Conservation (phyloP, 2,329 filamentous ascomycete species). For the Penicillium sp. region DNA sequence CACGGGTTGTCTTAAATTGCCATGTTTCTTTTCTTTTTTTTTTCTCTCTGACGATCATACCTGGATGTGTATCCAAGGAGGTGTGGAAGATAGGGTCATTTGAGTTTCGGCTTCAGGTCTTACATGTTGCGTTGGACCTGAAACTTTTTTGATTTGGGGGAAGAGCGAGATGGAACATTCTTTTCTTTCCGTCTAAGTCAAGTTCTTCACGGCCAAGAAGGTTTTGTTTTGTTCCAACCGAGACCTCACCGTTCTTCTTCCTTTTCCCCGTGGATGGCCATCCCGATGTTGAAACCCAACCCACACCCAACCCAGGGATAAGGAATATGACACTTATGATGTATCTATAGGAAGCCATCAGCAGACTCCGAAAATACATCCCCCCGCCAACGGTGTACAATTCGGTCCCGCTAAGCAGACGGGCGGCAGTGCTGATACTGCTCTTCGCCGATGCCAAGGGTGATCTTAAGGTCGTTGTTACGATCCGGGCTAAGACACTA, state of each 20-base stretch:
- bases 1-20: neutral
- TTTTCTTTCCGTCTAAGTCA: neutral
- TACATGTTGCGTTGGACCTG: neutral
- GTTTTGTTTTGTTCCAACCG: neutral
- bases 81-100: neutral
- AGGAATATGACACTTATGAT: neutral
- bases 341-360: constrained; percentile 49
- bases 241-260: neutral
- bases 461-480: constrained; percentile 67
- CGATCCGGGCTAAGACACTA: constrained; percentile 58
- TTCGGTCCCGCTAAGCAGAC: constrained; percentile 58
- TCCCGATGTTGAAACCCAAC: constrained; percentile 20
- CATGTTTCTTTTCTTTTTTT: neutral
- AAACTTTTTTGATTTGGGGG: neutral
- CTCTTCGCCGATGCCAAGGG: constrained; percentile 81
- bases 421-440: constrained; percentile 83
- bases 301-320: constrained; percentile 8
- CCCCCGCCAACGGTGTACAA: constrained; percentile 59
- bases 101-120: constrained; percentile 8
- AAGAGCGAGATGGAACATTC: constrained; percentile 5
- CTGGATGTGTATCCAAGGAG: neutral
- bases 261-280: constrained; percentile 20
- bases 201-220: neutral
- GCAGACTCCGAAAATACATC: constrained; percentile 55
- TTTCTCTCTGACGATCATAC: neutral